phyloP scores from a whole-genome alignment of 331 rosid species.

The Quercus lobata region DNA sequence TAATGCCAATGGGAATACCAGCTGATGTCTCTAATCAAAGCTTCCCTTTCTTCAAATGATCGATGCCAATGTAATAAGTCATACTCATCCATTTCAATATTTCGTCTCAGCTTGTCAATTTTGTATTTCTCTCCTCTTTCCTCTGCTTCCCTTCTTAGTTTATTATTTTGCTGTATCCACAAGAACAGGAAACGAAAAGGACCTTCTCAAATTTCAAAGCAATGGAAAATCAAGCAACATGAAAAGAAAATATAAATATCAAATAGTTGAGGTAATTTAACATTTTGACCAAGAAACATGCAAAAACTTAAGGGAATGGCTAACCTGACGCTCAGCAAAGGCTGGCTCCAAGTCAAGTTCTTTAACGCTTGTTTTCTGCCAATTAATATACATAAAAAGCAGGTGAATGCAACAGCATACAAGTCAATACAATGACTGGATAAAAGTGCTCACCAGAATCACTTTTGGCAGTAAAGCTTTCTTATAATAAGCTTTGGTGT shows the following conservation, averaged over 20 bases:
- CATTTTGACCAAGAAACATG: slow-evolving; percentile 2
- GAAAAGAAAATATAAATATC: background rate
- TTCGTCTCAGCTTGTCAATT: slow-evolving; percentile 44
- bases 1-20: slow-evolving; percentile 37
- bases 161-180: slow-evolving; percentile 27
- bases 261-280: background rate
- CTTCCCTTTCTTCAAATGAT: slow-evolving; percentile 92
- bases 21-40: slow-evolving; percentile 86
- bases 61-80: slow-evolving; percentile 90
- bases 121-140: slow-evolving; percentile 55
- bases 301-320: slow-evolving; percentile 1
- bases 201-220: background rate
- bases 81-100: slow-evolving; percentile 87
- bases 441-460: slow-evolving; percentile 57
- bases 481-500: slow-evolving; percentile 68
- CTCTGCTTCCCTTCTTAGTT: slow-evolving; percentile 34
- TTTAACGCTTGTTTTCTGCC: slow-evolving; percentile 84
- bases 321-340: slow-evolving; percentile 83
- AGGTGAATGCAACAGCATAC: slow-evolving; percentile 21
- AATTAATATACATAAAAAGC: slow-evolving; percentile 21
- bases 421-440: slow-evolving; percentile 7
- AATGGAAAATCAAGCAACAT: background rate
- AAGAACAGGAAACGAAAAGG: background rate
- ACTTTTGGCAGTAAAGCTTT: slow-evolving; percentile 56
- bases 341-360: slow-evolving; percentile 94